phyloP scores from a whole-genome alignment of 2,329 filamentous ascomycete species.

The Chaetothyriales sp. region DNA sequence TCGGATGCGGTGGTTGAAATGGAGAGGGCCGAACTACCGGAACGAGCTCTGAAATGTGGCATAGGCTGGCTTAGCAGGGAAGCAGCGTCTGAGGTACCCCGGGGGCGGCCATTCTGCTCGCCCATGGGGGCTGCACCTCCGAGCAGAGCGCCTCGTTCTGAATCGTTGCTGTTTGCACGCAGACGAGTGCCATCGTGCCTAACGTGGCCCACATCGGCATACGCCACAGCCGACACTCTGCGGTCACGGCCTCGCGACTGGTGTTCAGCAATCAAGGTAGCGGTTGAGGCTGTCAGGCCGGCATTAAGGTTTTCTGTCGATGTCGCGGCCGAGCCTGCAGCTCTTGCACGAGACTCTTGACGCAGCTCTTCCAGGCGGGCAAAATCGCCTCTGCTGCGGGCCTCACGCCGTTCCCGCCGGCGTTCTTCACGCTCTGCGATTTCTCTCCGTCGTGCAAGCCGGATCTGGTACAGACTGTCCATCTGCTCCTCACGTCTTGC shows the following conservation, averaged over 20 bases:
- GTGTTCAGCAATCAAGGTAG: conserved; percentile 29
- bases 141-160: conserved; percentile 32
- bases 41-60: not conserved
- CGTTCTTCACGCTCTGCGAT: conserved; percentile 62
- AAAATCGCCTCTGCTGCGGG: conserved; percentile 55
- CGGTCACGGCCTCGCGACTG: conserved; percentile 29
- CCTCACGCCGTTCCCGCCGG: conserved; percentile 54
- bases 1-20: not conserved
- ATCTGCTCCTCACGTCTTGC: conserved; percentile 71
- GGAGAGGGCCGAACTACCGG: not conserved
- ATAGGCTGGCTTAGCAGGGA: not conserved
- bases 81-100: not conserved
- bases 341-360: conserved; percentile 39
- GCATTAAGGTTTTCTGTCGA: conserved; percentile 17
- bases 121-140: conserved; percentile 24
- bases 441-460: conserved; percentile 59
- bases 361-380: conserved; percentile 51
- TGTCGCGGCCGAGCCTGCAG: conserved; percentile 18
- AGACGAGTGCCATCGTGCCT: conserved; percentile 35
- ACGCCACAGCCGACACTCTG: conserved; percentile 33
- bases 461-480: conserved; percentile 82
- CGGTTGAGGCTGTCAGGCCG: conserved; percentile 20
- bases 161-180: conserved; percentile 32
- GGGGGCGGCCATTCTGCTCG: conserved; percentile 7
- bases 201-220: conserved; percentile 33